Base-by-base conservation (phyloP, 2,329 filamentous ascomycete species). In the Colletotrichum magnum region DNA sequence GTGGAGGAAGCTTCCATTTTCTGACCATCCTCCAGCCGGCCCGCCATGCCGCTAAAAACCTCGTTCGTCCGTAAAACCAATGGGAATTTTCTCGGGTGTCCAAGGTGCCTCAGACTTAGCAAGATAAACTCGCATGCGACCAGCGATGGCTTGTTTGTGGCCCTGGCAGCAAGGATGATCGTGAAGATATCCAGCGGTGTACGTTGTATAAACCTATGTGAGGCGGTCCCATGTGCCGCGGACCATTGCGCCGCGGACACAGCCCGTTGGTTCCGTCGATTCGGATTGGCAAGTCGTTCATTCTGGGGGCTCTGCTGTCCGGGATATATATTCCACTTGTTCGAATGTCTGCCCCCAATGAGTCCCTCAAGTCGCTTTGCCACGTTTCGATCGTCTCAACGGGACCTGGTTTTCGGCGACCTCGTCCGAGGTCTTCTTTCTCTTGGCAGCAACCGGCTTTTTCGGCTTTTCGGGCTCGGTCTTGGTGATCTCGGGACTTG, bases 351-450 rank as follows among this genome's bases (percentile, higher is more conserved):
- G 7, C 16, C 24, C 26, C 13, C n/a, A 12, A 47, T 28, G 58
- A 68, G 64, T 56, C 59, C 50, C 39, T 73, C 50, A 72, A 32
- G 67, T 71, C 39, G 71, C 61, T 62, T 74, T 76, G 28, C 72
- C 72, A 68, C 77, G 74, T 60, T 77, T 78, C 43, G 76, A 76
- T 50, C 73, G 68, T 61, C 76, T 72, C 59, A 74, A 18, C 48
- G 68, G 64, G 59, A 41, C 64, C 60, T 71, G 64, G n/a, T 57
- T 57, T 69, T 74, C 70, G 28, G 66, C 47, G 24, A 60, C 69
- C 41, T 72, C 71, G 50, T 69, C 63, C 18, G 64, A 51, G 26
- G 21, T 70, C 48, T 24, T 63, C 63, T 74, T 76, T 47, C 73
- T 76, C 70, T 74, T 76, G 47, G 36, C 70, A 56, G 63, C 12